These are phyloP conservation scores for Diplodia mutila DNA, from an alignment of 2,329 filamentous ascomycete species.

Conservation along the genomic window DNA sequence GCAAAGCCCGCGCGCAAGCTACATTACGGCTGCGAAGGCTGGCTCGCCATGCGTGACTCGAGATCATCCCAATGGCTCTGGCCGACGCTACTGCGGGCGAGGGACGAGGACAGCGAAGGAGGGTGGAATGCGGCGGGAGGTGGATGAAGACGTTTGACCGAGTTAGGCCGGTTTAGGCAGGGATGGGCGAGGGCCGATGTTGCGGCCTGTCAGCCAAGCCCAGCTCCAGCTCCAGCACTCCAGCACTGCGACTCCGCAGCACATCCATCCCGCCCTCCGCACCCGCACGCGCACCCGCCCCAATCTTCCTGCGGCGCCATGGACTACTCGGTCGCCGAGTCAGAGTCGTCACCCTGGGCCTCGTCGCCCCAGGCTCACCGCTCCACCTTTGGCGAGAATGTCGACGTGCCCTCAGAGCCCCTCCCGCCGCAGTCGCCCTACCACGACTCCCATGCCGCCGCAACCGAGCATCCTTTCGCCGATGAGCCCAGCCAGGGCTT, in stretches of 20 bases:
- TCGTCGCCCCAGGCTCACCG: conserved; percentile 59
- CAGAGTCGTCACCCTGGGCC: conserved; percentile 68
- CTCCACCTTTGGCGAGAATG: conserved; percentile 50
- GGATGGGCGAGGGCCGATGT: conserved; percentile 10
- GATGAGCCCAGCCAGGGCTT: conserved; percentile 21
- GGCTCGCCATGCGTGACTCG: conserved; percentile 20
- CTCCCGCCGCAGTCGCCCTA: conserved; percentile 47
- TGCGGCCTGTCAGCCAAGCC: conserved; percentile 19
- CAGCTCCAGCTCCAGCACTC: conserved; percentile 12
- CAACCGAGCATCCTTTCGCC: conserved; percentile 24
- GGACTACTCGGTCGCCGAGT: conserved; percentile 65
- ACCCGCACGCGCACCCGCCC: conserved; percentile 2
- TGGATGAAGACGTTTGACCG: conserved; percentile 15
- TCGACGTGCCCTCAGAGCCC: conserved; percentile 46
- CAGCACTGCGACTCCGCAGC: conserved; percentile 10
- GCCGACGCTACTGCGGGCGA: not conserved
- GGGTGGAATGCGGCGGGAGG: not conserved
- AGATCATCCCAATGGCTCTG: conserved; percentile 4
- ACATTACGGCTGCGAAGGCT: conserved; percentile 13
- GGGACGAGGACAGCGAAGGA: not conserved
- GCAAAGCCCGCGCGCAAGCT: conserved; percentile 2
- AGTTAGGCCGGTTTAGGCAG: conserved; percentile 18
- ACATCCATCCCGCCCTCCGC: conserved; percentile 1
- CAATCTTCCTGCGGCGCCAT: conserved; percentile 46
- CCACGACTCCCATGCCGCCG: conserved; percentile 30